These are phyloP conservation scores for Lepiota venenata DNA, from an alignment of 768 basidiomycete species.

Conservation along the genomic window DNA sequence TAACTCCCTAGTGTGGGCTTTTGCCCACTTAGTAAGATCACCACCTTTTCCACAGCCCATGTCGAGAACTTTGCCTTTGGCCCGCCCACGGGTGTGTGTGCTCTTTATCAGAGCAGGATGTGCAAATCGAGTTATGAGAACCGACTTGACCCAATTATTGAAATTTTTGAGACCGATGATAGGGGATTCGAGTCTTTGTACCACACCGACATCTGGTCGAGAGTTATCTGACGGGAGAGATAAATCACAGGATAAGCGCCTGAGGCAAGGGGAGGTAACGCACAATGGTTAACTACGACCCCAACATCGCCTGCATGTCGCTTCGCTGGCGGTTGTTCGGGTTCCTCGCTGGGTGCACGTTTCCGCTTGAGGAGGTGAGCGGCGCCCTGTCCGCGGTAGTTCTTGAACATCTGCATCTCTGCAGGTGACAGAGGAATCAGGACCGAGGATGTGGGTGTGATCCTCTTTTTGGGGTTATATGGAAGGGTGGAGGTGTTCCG, in stretches of 20 bases:
- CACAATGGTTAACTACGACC: conserved; percentile 77
- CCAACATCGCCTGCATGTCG: conserved; percentile 67
- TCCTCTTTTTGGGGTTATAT: conserved; percentile 62
- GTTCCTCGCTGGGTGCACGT: conserved; percentile 39
- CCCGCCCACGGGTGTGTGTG: conserved; percentile 25
- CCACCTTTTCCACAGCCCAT: conserved; percentile 99
- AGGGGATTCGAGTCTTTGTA: conserved; percentile 81
- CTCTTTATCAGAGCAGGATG: conserved; percentile 59
- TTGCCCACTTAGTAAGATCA: conserved; percentile 93
- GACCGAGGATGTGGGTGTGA: conserved; percentile 58
- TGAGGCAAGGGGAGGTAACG: conserved; percentile 26
- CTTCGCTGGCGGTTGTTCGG: conserved; percentile 38
- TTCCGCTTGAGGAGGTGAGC: conserved; percentile 53
- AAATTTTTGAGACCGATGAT: conserved; percentile 97
- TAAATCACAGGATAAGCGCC: conserved; percentile 2
- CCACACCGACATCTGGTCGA: conserved; percentile 87
- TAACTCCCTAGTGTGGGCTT: conserved; percentile 76
- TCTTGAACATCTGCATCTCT: conserved; percentile 59
- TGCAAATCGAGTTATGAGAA: conserved; percentile 88
- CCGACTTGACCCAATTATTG: conserved; percentile 99
- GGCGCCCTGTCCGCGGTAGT: conserved; percentile 54
- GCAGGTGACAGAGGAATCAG: conserved; percentile 60
- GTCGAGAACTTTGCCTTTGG: conserved; percentile 82
- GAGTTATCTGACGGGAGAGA: conserved; percentile 66
- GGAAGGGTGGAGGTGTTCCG: conserved; percentile 37